Evolutionary conservation across 192 early-diverging fungal species (phyloP).

Genomic region (Backusella luteola): DNA sequence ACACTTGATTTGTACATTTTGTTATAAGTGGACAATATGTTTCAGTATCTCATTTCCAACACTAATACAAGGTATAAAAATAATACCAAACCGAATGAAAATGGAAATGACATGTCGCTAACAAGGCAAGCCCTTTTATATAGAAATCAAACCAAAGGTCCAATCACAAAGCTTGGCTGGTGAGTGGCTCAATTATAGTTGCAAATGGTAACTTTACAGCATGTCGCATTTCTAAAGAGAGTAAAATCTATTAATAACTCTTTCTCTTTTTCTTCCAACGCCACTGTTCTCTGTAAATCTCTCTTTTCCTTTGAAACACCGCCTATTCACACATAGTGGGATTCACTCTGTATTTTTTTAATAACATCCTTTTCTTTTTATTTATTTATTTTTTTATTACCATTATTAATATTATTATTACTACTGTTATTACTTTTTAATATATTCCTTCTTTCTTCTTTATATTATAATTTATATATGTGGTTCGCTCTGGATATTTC

Average conservation of each 20-base stretch:
- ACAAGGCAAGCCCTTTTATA: no score
- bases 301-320: background rate
- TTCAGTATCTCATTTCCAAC: no score
- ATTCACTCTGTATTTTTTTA: background rate
- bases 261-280: background rate
- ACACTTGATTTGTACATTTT: no score
- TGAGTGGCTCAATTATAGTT: background rate
- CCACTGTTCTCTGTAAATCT: slow-evolving; percentile 4
- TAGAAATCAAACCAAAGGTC: background rate
- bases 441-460: background rate
- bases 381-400: background rate
- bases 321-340: background rate
- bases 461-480: background rate
- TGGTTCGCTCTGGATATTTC: background rate
- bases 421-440: background rate
- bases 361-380: background rate
- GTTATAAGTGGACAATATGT: no score
- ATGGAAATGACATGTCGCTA: no score
- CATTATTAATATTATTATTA: background rate
- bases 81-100: no score
- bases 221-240: background rate
- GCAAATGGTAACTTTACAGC: background rate
- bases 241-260: slow-evolving; percentile 1
- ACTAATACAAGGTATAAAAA: no score
- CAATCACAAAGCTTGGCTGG: background rate